Percentiles rank a stretch among this genome's conserved stretches.
These are phyloP conservation scores for Phaseolus coccineus DNA, from an alignment of 331 rosid genomes.

Conservation along the genomic window DNA sequence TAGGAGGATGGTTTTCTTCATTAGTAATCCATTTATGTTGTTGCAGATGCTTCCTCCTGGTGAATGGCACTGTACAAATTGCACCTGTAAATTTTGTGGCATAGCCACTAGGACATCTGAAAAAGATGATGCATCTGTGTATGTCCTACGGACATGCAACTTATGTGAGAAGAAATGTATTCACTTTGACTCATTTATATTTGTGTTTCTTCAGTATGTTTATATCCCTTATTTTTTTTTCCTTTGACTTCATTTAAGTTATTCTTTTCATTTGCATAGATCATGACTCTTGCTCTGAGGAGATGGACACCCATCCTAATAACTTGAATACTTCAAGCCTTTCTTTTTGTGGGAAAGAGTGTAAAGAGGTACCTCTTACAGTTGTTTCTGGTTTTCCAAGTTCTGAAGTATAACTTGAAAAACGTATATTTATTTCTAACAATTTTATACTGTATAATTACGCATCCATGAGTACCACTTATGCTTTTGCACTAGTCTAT, in stretches of 20 bases:
- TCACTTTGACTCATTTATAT: constrained; percentile 34
- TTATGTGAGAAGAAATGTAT: constrained; percentile 92
- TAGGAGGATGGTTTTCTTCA: constrained; percentile 33
- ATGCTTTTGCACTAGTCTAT: constrained; percentile 31
- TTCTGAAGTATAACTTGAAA: background rate
- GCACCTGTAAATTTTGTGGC: constrained; percentile 93
- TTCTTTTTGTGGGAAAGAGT: constrained; percentile 79
- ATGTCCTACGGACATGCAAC: constrained; percentile 60
- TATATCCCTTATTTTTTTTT: constrained; percentile 16
- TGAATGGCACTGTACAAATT: constrained; percentile 98
- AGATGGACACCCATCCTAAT: constrained; percentile 51
- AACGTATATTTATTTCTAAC: background rate
- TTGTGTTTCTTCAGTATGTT: constrained; percentile 35
- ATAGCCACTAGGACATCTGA: constrained; percentile 51
- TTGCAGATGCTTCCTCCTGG: constrained; percentile 93
- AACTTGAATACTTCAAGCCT: constrained; percentile 46
- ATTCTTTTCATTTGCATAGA: constrained; percentile 56
- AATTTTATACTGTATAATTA: constrained; percentile 6
- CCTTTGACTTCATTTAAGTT: constrained; percentile 38
- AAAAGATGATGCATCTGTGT: constrained; percentile 49
- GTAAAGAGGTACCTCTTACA: constrained; percentile 81
- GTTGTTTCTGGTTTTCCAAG: constrained; percentile 14
- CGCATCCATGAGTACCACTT: constrained; percentile 9
- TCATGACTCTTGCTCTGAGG: constrained; percentile 71
- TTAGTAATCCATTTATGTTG: constrained; percentile 43